Conservation (phyloP, 805 yeast species). For the Kodamaea laetipori region DNA sequence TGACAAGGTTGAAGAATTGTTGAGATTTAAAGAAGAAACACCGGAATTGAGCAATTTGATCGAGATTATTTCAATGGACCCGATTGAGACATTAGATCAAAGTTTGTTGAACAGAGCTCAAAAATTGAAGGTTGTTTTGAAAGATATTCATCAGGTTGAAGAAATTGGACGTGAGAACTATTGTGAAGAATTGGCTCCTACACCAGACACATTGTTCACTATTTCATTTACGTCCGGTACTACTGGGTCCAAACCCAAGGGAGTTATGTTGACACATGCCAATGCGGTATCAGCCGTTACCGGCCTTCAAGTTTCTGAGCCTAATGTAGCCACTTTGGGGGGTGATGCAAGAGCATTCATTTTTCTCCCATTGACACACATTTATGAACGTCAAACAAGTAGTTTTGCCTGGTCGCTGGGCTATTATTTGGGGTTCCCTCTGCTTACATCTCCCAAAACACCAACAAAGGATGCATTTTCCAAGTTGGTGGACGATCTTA, state of each 20-base stretch:
- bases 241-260: conserved; percentile 69
- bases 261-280: conserved; percentile 58
- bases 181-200: conserved; percentile 45
- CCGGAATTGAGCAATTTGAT: conserved; percentile 22
- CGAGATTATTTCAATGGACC: conserved; percentile 31
- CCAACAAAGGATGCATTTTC: conserved; percentile 22
- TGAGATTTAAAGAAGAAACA: conserved; percentile 19
- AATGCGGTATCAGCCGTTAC: conserved; percentile 51
- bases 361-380: conserved; percentile 62
- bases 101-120: conserved; percentile 24
- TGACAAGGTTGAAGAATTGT: conserved; percentile 19
- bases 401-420: conserved; percentile 50
- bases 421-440: conserved; percentile 54
- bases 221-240: conserved; percentile 77
- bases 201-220: conserved; percentile 52
- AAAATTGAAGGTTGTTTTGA: conserved; percentile 25
- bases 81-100: conserved; percentile 13
- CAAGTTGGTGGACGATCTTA: conserved; percentile 32
- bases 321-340: conserved; percentile 6
- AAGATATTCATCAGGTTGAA: conserved; percentile 36
- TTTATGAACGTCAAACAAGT: conserved; percentile 53
- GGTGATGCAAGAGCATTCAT: conserved; percentile 15
- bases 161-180: conserved; percentile 34
- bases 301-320: conserved; percentile 20
- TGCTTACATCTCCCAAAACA: conserved; percentile 8